phyloP scores from a whole-genome alignment of 2,329 filamentous ascomycete genomes.

The Reticulascus tulasneorum region DNA sequence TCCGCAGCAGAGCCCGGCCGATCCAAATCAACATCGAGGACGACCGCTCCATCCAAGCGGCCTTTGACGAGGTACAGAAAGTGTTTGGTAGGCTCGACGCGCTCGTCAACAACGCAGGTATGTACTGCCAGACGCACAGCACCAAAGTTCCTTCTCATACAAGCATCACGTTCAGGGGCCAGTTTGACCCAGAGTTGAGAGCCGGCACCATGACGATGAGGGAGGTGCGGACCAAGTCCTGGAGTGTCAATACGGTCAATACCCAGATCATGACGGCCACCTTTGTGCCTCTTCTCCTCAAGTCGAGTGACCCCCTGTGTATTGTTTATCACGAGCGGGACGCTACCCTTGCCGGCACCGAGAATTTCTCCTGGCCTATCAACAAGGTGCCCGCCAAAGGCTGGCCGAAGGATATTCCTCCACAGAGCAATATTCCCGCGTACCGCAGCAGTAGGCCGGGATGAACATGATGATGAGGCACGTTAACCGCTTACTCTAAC shows the following conservation, averaged over 20 bases:
- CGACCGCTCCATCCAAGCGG: constrained; percentile 15
- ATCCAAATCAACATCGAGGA: constrained; percentile 17
- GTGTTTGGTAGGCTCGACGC: constrained; percentile 16
- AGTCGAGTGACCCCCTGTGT: constrained; percentile 38
- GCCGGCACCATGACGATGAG: constrained; percentile 20
- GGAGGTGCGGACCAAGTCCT: constrained; percentile 38
- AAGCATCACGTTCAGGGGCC: no score
- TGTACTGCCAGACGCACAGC: no score
- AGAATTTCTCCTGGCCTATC: constrained; percentile 17
- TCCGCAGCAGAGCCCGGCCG: background rate
- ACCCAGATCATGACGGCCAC: constrained; percentile 30
- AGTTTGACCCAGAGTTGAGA: background rate
- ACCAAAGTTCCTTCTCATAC: no score
- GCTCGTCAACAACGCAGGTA: constrained; percentile 28
- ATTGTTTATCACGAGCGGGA: constrained; percentile 45
- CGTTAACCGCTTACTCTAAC: background rate
- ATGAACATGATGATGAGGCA: constrained; percentile 23
- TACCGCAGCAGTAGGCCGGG: constrained; percentile 22
- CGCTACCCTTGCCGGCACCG: constrained; percentile 29
- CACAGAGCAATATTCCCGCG: constrained; percentile 20
- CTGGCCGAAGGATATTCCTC: constrained; percentile 48
- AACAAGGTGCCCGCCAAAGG: constrained; percentile 27
- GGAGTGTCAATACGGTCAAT: constrained; percentile 45
- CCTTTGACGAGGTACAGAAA: constrained; percentile 8
- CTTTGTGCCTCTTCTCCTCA: constrained; percentile 36